A percentile compares a stretch with the other conserved stretches of the same genome.
phyloP scores from a whole-genome alignment of 2,329 filamentous ascomycete genomes.

The Cadophora sp. region DNA sequence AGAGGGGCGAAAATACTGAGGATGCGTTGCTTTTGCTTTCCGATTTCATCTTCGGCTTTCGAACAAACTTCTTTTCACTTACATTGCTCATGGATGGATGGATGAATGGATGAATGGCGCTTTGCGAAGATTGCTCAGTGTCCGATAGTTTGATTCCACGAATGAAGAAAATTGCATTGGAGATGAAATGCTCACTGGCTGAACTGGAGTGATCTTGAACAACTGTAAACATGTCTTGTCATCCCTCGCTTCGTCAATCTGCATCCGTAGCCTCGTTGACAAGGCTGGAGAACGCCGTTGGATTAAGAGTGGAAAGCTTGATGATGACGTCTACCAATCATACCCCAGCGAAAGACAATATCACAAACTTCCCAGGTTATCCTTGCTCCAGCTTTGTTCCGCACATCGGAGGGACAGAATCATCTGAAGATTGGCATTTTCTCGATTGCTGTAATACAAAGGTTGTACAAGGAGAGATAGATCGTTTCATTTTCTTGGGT shows the following conservation, averaged over 20 bases:
- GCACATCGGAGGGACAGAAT: background rate
- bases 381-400: background rate
- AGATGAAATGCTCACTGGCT: background rate
- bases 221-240: no score
- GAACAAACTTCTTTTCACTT: background rate
- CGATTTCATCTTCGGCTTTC: background rate
- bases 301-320: no score
- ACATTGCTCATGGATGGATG: conserved; percentile 12
- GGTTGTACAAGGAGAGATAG: background rate
- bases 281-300: conserved; percentile 5
- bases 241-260: no score
- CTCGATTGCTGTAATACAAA: background rate
- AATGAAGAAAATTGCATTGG: conserved; percentile 20
- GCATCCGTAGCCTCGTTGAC: background rate
- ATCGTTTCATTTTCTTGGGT: no score
- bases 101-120: conserved; percentile 9
- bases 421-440: background rate
- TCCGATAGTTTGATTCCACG: conserved; percentile 19
- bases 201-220: background rate
- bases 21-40: conserved; percentile 6
- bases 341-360: background rate
- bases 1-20: conserved; percentile 19
- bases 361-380: background rate
- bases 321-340: conserved; percentile 19
- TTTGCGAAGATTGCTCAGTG: conserved; percentile 23